Base-by-base conservation (phyloP, 2,329 filamentous ascomycete genomes). In the Tolypocladium ophioglossoides region DNA sequence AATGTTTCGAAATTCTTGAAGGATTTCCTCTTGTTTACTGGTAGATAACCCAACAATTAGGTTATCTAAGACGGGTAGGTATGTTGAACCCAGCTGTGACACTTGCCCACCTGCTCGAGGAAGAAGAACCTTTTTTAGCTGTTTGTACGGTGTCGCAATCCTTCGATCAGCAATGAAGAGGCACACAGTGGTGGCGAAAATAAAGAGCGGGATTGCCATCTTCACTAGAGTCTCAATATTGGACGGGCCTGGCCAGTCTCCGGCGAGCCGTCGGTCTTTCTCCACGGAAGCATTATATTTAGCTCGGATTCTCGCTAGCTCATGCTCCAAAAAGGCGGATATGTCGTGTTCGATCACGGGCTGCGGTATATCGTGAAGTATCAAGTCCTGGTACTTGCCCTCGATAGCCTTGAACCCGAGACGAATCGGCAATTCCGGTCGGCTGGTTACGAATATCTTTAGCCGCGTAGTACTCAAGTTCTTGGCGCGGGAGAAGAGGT, bases 371-470 rank as follows among this genome's bases (percentile, higher is more conserved):
- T 73, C 57, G 22, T 76, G 70, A 3, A 77, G 67, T 2, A 64
- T 52, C 1, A 74, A 34, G 38, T 63, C 39, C 14, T 47, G 48
- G 32, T 64, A 61, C 0, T 22, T 24, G 1, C 62, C 64, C 3
- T 58, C 46, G 12, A 70, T 62, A 6, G 59, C 11, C 0, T 53
- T 53, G 39, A 78, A 75, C 0, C 69, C 67, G 14, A 70, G 58
- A 0, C 69, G 66, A 24, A 75, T 65, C 0, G 66, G 65, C 1
- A 72, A 52, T 24, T 76, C 69, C 0, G 73, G 74, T 12, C 74
- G 63, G 46, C 72, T 76, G 0, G 73, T 76, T 0, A 77, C 20
- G 32, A 77, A 73, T n/a, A n/a, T n/a, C n/a, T n/a, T n/a, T n/a
- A n/a, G n/a, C n/a, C n/a, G n/a, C n/a, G n/a, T n/a, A n/a, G n/a